Evolutionary conservation across 768 basidiomycete species (phyloP), one percentile per base, ranked within the genome.

Genomic region (Boletus rubroflammeus): DNA sequence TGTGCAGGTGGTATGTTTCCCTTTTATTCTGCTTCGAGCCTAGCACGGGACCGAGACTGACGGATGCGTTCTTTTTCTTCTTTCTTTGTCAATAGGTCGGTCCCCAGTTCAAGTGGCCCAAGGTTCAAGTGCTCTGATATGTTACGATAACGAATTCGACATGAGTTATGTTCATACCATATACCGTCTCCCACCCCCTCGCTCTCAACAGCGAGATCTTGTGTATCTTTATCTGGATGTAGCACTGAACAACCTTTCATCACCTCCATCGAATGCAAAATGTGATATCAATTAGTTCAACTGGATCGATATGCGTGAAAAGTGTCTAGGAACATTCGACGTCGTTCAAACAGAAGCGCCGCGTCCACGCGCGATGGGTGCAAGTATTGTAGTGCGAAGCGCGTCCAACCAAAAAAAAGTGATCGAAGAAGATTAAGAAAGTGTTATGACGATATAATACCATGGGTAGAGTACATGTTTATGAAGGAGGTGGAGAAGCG

Each of bases 1-100:
- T 75, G 86, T 98, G 48, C 82, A 86, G 64, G 81, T 86, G 78
- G 89, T 89, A 61, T 50, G 77, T 63, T 11, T 6, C 13, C n/a
- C 53, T 29, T 35, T 46, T 25, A 19, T 43, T 54, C 29, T 14
- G 34, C 17, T 15, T 25, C 10, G 17, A 17, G 7, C 28, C 10
- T 21, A 8, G 14, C 15, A 19, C 15, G 14, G 34, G 32, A 17
- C 1, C 2, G 26, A 13, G 39, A 32, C 35, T 58, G 35, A 62
- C n/a, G 41, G 3, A n/a, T 13, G 3, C n/a, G 11, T 25, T 28
- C n/a, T n/a, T n/a, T n/a, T n/a, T n/a, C n/a, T 23, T 9, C 13
- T 10, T 17, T n/a, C 4, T 44, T 15, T 34, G 17, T 26, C 19
- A 3, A 17, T 50, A 82, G 81, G 76, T 83, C 60, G 81, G 81